Evolutionary conservation across 352 stramenopile genomes (phyloP).

Genomic region (Pythium inflatum): DNA sequence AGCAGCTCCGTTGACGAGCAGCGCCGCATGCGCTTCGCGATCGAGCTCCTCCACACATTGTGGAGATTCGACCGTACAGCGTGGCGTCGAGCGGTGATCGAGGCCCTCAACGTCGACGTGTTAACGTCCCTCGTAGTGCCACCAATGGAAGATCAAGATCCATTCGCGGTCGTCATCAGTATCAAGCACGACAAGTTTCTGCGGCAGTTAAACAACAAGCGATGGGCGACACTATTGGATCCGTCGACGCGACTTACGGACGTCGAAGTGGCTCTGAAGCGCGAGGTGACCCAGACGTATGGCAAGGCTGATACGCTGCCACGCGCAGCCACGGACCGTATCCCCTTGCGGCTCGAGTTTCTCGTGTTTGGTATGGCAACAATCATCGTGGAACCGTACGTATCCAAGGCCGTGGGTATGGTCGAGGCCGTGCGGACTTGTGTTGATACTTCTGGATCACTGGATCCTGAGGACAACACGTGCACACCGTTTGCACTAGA

Average conservation of each 20-base stretch:
- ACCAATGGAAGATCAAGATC: background rate
- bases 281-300: background rate
- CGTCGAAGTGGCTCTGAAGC: background rate
- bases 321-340: too few species aligned
- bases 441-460: background rate
- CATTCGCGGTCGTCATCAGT: constrained; percentile 13
- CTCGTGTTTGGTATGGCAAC: constrained; percentile 26
- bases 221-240: constrained; percentile 19
- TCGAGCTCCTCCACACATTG: constrained; percentile 24
- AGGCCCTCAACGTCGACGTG: background rate
- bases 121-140: background rate
- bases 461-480: too few species aligned
- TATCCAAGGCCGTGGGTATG: constrained; percentile 16
- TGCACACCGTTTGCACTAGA: constrained; percentile 1
- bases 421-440: background rate
- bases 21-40: background rate
- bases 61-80: constrained; percentile 15
- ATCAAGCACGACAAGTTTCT: constrained; percentile 30
- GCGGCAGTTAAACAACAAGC: constrained; percentile 7
- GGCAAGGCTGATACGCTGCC: background rate
- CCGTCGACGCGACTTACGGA: background rate
- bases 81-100: constrained; percentile 1
- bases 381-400: constrained; percentile 1
- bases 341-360: constrained; percentile 24
- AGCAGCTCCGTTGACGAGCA: constrained; percentile 6